Conservation (phyloP, 208 protist species). For the Naegleria lovaniensis region DNA sequence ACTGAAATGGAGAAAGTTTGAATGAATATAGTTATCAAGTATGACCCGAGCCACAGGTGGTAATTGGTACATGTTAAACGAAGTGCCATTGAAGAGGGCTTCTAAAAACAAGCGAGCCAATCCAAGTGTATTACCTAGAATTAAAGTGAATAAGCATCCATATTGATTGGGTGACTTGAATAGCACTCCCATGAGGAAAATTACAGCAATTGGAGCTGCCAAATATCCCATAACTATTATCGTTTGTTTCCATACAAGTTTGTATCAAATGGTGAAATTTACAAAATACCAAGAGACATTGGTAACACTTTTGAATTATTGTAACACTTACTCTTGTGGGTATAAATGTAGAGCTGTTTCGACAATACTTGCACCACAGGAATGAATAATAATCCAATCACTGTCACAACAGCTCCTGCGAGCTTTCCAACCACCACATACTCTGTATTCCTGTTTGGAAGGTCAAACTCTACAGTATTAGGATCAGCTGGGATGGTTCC, state of each 20-base stretch:
- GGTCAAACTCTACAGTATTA: not conserved
- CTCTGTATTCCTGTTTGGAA: not conserved
- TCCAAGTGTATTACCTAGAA: not conserved
- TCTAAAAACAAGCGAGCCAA: not conserved
- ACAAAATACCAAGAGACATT: too few species aligned
- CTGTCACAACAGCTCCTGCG: not conserved
- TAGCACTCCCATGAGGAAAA: not conserved
- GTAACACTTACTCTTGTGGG: not conserved
- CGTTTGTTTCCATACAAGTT: too few species aligned
- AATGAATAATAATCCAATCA: not conserved
- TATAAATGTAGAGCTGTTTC: slow-evolving; percentile 19
- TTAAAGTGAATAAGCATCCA: not conserved
- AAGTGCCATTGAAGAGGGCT: not conserved
- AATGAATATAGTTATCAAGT: not conserved
- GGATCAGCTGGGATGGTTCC: not conserved
- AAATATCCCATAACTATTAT: not conserved
- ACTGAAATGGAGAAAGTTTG: not conserved
- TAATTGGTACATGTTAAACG: not conserved
- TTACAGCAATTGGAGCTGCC: not conserved
- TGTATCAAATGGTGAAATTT: too few species aligned
- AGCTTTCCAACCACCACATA: not conserved
- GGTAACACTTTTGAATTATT: too few species aligned
- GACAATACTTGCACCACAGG: not conserved
- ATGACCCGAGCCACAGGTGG: not conserved
- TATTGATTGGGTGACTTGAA: not conserved